Base-by-base conservation (phyloP, 352 stramenopile genomes). In the Pythium pectinolyticum region DNA sequence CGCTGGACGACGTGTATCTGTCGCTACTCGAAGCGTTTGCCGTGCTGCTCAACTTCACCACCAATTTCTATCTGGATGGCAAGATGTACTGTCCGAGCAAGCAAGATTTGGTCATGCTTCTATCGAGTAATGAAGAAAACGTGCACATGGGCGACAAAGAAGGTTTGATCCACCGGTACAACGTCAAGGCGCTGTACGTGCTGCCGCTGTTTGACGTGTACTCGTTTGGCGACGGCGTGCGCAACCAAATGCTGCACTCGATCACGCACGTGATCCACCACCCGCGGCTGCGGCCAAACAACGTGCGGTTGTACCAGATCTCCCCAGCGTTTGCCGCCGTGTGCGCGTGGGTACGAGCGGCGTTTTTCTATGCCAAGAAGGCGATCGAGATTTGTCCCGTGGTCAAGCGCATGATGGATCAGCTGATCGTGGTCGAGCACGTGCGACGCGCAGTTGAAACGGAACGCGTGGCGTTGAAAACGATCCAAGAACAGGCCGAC, bases 101-200 rank as follows among this genome's bases (percentile, higher is more conserved):
- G 22, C 74, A 91, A 15, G 79, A 94, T 62, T 30, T 94, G 3
- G 70, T 89, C 58, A 79, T 74, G 43, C 48, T 94, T 49, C 71
- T 94, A 15, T 89, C 79, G 3, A 92, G 70, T 35, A 92, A 74
- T 62, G 76, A 88, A n/a, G 85, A 94, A 20, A 94, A 94, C 51
- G 85, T 91, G 39, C 66, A 79, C 32, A 48, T 94, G n/a, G 85
- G 85, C 19, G 85, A 94, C 61, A 83, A 79, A 7, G 85, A 94
- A 67, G 84, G 80, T 2, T 48, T 94, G 11, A 94, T 94, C 43
- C 85, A 94, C 63, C 68, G 74, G 20, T 94, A 94, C 70, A 63
- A 68, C 19, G 78, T 94, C 45, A 92, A 92, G 57, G 85, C 85
- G 22, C 59, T 94, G 40, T 94, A 91, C 48, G 58, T 92, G 8